Evolutionary conservation across 805 yeast genomes (phyloP), one percentile per base, ranked within the genome.

Genomic region (Starmerella tilneyi): DNA sequence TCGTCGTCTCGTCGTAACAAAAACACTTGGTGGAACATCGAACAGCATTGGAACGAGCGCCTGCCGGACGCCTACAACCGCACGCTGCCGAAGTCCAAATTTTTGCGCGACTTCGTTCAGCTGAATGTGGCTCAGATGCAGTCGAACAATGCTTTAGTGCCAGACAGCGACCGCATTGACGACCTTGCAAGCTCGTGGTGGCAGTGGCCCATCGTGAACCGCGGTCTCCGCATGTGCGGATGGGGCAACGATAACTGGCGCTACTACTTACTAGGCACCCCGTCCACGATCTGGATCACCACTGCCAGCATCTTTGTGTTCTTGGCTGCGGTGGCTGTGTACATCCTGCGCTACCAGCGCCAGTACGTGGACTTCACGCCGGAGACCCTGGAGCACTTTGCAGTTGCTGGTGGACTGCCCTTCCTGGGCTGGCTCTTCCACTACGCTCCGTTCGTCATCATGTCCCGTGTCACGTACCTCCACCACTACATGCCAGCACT

Each of bases 401-500:
- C 72, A 13, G 67, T 76, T 65, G 82, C 83, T 31, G 95, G 94
- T 44, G 58, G 82, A 27, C 76, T 83, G 56, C 96, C 97, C 21
- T 81, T 88, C 67, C 59, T 84, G 33, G 94, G 95, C 9, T 89
- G 96, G 96, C 71, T 78, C 34, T 70, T 85, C 57, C 96, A 89
- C 65, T 89, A 71, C 64, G 60, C 83, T 58, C 97, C 98, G 27
- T 89, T 89, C 65, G 75, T 81, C 26, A 65, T 85, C 48, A 89
- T 89, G 98, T 86, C 94, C 11, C 82, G 98, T 70, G 96, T 92
- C 46, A 86, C 94, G 2, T 89, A 92, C 62, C 92, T 89, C 27
- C 98, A 89, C 66, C 98, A 89, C 63, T 89, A 89, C 64, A 75
- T 86, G 54, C 98, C 98, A 12, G 95, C 97, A 1, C 72, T 88